phyloP scores from a whole-genome alignment of 495 filamentous ascomycete genomes.

The Penicillium nucicola region DNA sequence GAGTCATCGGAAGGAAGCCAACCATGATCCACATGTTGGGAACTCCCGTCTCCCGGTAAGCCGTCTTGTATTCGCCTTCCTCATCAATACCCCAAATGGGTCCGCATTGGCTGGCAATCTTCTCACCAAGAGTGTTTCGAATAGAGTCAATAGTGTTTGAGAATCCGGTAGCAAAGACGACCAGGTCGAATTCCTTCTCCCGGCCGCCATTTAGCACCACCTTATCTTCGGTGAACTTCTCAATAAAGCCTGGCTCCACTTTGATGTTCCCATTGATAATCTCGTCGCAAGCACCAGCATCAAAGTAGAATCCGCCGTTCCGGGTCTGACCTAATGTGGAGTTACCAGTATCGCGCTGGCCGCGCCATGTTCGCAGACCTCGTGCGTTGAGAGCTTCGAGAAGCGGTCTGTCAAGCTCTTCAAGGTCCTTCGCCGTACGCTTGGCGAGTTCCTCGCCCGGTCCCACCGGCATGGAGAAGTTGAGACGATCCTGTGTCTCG shows the following conservation, averaged over 20 bases:
- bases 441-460: conserved; percentile 12
- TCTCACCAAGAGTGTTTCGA: conserved; percentile 56
- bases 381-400: conserved; percentile 17
- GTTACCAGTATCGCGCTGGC: conserved; percentile 23
- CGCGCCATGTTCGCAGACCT: conserved; percentile 22
- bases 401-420: conserved; percentile 13
- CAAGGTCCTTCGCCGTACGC: conserved; percentile 11
- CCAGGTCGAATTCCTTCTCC: conserved; percentile 62
- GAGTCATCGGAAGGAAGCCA: conserved; percentile 18
- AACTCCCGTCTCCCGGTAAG: conserved; percentile 57
- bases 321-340: conserved; percentile 34
- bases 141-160: conserved; percentile 41
- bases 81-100: conserved; percentile 74
- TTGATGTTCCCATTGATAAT: conserved; percentile 68
- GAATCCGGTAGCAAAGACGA: conserved; percentile 75
- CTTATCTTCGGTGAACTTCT: conserved; percentile 16
- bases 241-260: conserved; percentile 54
- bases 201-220: conserved; percentile 58
- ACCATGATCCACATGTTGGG: conserved; percentile 26
- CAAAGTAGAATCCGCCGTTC: conserved; percentile 70
- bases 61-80: conserved; percentile 63
- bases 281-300: conserved; percentile 58
- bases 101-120: conserved; percentile 53
- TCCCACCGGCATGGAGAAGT: conserved; percentile 14
- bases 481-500: conserved; percentile 7